Evolutionary conservation across 257 asterid genomes (phyloP), one percentile per base, ranked within the genome.

Genomic region (Lavandula angustifolia): DNA sequence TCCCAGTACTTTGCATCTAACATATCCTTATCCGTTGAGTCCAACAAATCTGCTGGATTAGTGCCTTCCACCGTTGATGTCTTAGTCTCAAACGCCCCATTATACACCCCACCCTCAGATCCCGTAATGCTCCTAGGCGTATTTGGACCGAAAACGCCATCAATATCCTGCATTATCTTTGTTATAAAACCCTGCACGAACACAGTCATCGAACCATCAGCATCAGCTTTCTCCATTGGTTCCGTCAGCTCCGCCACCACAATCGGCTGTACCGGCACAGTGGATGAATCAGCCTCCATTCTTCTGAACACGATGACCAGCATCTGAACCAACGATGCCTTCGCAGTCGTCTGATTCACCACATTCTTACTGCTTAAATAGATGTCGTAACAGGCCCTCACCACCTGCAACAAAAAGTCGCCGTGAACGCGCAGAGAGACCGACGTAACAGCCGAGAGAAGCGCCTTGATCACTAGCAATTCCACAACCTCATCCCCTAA

Each of bases 1-100:
- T 94, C 99, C 99, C 99, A 94, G 70, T 90, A 94, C 81, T 94
- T 94, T 0, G 99, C 97, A 61, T 94, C 99, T 81, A 94, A 73
- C 99, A 94, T 94, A 80, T 94, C 99, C 84, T 90, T 94, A 81
- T 94, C 99, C 0, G 95, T 94, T 2, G 97, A 94, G 72, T 90
- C 99, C 89, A 94, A 79, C 80, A 94, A 86, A 84, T 90, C 99
- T 11, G 97, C 92, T 1, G 99, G 99, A 79, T 94, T 90, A 5
- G 97, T 94, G 5, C 95, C 86, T 76, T 94, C 97, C 70, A 90
- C 99, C 3, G 97, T 89, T 1, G 95, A 82, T 9, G 96, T 87
- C 77, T 82, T 87, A 0, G 96, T 90, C 80, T 94, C 99, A 73
- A 94, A 94, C 4, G 99, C 99, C 76, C 99, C 99, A 12, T 94